These are phyloP conservation scores for Ustilago trichophora DNA, from an alignment of 1,284 basidiomycete species.

Conservation along the genomic window DNA sequence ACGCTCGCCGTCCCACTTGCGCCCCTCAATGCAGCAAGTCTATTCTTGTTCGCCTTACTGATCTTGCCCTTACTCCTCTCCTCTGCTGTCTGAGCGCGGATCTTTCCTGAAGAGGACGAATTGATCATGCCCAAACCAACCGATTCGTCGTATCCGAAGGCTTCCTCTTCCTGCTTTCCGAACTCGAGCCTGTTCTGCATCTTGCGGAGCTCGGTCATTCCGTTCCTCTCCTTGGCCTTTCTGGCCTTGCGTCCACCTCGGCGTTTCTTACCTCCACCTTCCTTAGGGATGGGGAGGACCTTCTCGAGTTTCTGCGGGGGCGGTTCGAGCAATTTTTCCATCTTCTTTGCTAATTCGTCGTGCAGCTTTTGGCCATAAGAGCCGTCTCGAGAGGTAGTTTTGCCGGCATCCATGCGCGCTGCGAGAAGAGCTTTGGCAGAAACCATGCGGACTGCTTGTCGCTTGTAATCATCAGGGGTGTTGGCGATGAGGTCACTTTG, in stretches of 20 bases:
- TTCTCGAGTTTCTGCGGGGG: conserved; percentile 93
- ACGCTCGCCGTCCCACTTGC: conserved; percentile 64
- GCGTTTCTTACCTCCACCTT: conserved; percentile 84
- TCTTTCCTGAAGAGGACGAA: conserved; percentile 81
- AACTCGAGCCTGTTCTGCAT: conserved; percentile 96
- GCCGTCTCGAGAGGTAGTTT: conserved; percentile 76
- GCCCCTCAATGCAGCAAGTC: conserved; percentile 68
- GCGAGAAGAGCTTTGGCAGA: conserved; percentile 90
- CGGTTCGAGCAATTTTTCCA: conserved; percentile 91
- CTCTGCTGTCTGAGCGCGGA: conserved; percentile 85
- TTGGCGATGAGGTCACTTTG: conserved; percentile 86
- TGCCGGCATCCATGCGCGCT: conserved; percentile 91
- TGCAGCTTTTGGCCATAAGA: conserved; percentile 81
- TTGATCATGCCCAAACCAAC: conserved; percentile 94
- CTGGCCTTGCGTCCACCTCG: conserved; percentile 93
- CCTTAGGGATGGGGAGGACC: conserved; percentile 93
- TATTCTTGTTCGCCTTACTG: conserved; percentile 92
- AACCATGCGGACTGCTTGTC: conserved; percentile 90
- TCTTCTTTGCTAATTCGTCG: conserved; percentile 87
- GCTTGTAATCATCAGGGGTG: conserved; percentile 88
- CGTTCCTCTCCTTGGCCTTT: conserved; percentile 95
- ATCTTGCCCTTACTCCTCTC: conserved; percentile 91
- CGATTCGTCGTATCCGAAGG: conserved; percentile 94
- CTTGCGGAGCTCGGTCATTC: conserved; percentile 94
- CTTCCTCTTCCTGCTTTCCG: conserved; percentile 93